Percentiles rank a stretch among this genome's conserved stretches.
phyloP scores from a whole-genome alignment of 371 early-diverging fungal species.

The Sporodiniella umbellata region DNA sequence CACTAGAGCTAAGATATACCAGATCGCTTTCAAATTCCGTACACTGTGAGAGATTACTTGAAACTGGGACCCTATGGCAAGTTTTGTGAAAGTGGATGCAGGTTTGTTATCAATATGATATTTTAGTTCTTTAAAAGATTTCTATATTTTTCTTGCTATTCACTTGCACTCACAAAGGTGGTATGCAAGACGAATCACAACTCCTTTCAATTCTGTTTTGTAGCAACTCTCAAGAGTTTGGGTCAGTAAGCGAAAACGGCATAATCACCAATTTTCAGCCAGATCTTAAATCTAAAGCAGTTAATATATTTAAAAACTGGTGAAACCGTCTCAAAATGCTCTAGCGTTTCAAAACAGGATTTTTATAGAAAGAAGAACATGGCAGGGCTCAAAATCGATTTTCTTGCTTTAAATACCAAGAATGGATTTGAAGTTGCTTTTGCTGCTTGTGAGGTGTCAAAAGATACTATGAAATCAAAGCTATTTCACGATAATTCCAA shows the following conservation, averaged over 20 bases:
- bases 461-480: slow-evolving; percentile 3
- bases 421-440: slow-evolving; percentile 1
- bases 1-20: no score
- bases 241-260: neutral
- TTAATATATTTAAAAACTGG: slow-evolving; percentile 10
- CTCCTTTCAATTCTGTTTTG: neutral
- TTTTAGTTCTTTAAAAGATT: no score
- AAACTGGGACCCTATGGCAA: no score
- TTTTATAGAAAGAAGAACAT: slow-evolving; percentile 4
- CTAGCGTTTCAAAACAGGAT: slow-evolving; percentile 1
- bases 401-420: neutral
- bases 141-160: no score
- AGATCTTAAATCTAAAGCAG: neutral
- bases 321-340: neutral
- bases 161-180: no score
- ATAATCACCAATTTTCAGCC: slow-evolving; percentile 1
- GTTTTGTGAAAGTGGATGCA: no score
- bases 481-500: neutral
- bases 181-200: neutral
- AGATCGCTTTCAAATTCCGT: no score
- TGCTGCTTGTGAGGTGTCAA: slow-evolving; percentile 3
- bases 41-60: no score
- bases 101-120: no score
- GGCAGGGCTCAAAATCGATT: slow-evolving; percentile 9
- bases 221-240: neutral